Evolutionary conservation across 1,284 basidiomycete species (phyloP).

Genomic region (Ganoderma meredithae): DNA sequence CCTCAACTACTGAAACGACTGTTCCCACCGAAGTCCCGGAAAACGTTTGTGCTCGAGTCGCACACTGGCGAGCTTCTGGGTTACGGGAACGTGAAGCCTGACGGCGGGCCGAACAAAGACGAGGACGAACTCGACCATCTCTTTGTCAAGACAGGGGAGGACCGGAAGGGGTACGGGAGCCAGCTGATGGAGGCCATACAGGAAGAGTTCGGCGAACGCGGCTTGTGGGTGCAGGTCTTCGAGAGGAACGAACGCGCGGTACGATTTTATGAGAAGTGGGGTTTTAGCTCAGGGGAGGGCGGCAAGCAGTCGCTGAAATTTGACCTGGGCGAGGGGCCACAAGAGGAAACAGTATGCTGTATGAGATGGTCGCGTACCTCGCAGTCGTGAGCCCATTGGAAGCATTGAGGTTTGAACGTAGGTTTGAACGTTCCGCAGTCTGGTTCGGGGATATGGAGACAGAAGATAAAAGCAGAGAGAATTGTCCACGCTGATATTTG

Average conservation of each 20-base stretch:
- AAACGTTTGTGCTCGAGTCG: slow-evolving; percentile 26
- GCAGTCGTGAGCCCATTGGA: background rate
- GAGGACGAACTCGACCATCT: slow-evolving; percentile 30
- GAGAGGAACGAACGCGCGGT: slow-evolving; percentile 27
- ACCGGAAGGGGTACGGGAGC: slow-evolving; percentile 26
- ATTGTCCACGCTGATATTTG: slow-evolving; percentile 19
- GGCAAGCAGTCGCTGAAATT: slow-evolving; percentile 13
- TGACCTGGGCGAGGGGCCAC: slow-evolving; percentile 6
- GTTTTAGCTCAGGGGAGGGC: slow-evolving; percentile 16
- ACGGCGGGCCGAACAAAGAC: slow-evolving; percentile 8
- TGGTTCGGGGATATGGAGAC: background rate
- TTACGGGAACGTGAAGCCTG: slow-evolving; percentile 26
- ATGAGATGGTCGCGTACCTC: slow-evolving; percentile 23
- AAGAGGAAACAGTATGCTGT: slow-evolving; percentile 13
- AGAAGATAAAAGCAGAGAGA: background rate
- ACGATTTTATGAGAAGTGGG: slow-evolving; percentile 28
- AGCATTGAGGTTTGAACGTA: background rate
- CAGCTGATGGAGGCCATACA: slow-evolving; percentile 26
- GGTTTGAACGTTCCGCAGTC: background rate
- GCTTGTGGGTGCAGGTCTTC: slow-evolving; percentile 25
- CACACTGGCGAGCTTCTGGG: slow-evolving; percentile 24
- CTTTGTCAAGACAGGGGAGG: slow-evolving; percentile 25
- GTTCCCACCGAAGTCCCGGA: slow-evolving; percentile 23
- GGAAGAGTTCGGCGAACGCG: slow-evolving; percentile 20
- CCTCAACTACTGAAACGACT: slow-evolving; percentile 18